Evolutionary conservation across 495 filamentous ascomycete genomes (phyloP), one percentile per base, ranked within the genome.

Genomic region (Tuber brumale): DNA sequence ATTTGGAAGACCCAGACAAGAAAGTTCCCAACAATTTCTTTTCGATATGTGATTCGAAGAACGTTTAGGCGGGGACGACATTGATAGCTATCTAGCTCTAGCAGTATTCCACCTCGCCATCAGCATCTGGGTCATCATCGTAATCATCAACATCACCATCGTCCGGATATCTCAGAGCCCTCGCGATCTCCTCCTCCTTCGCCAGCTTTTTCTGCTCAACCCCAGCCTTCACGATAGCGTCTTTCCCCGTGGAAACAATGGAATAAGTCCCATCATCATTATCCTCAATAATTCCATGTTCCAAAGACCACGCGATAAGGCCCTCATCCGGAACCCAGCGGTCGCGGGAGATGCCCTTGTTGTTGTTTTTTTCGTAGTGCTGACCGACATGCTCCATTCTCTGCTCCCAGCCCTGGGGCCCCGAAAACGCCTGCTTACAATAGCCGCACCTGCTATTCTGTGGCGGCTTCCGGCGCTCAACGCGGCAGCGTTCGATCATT

Each of bases 341-440:
- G 77, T 88, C 87, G 7, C 76, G 83, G 41, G 76, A 76, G 71
- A 82, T 83, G 0, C 61, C 10, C 27, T 79, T 79, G 10, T 81
- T 71, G 42, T 84, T 85, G 6, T 81, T 87, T 35, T 86, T 86
- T 84, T 94, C 92, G 73, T 93, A 87, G 81, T 96, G 94, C 70
- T 90, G 89, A 0, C 92, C 95, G 16, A 97, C 91, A 83, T 98
- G 95, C 84, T 98, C 95, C 90, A 97, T 93, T 35, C 94, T 87
- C 70, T 89, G 86, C 74, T 97, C 92, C 94, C 94, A 97, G 42
- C 88, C 90, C 5, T 85, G 86, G 4, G 77, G 41, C 14, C 92
- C 92, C 4, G 85, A 82, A 79, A 97, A 98, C 9, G 79, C 75
- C 46, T 82, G 48, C 0, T 73, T 77, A 81, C 94, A 97, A 78